Evolutionary conservation across 1,284 basidiomycete genomes (phyloP).

Genomic region (Volvariella surrecta): DNA sequence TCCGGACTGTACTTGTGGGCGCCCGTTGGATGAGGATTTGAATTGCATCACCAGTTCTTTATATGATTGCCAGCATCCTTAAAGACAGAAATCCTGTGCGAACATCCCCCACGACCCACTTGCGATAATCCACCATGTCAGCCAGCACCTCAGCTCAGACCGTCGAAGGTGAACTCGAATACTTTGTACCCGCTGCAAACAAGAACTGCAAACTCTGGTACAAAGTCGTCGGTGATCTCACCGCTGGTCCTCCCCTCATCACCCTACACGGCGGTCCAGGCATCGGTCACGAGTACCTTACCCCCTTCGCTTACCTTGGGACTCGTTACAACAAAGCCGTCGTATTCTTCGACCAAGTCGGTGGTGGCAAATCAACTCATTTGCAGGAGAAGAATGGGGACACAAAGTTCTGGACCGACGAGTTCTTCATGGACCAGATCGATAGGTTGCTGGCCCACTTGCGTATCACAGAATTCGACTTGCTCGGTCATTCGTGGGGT

Average conservation of each 20-base stretch:
- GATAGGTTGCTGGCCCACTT: slow-evolving; percentile 32
- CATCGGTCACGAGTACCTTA: slow-evolving; percentile 11
- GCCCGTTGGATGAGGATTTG: too few species aligned
- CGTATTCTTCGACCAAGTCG: slow-evolving; percentile 42
- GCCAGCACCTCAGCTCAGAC: too few species aligned
- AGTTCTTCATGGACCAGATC: slow-evolving; percentile 39
- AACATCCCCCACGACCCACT: too few species aligned
- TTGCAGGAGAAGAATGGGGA: slow-evolving; percentile 25
- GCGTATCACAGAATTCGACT: slow-evolving; percentile 26
- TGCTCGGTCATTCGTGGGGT: slow-evolving; percentile 45
- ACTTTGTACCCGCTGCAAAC: not conserved
- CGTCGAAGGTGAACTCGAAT: not conserved
- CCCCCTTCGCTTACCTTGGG: not conserved
- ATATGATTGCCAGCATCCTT: too few species aligned
- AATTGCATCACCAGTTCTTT: too few species aligned
- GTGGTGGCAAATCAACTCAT: slow-evolving; percentile 37
- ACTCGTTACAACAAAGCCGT: slow-evolving; percentile 18
- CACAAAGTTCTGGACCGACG: slow-evolving; percentile 34
- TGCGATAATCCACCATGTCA: too few species aligned
- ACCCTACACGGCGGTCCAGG: slow-evolving; percentile 25
- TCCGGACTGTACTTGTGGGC: too few species aligned
- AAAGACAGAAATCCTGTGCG: too few species aligned
- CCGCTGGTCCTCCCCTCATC: slow-evolving; percentile 16
- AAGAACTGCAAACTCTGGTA: slow-evolving; percentile 17
- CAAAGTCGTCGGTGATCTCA: slow-evolving; percentile 19